Base-by-base conservation (phyloP, 495 filamentous ascomycete species). In the Zalerion maritima region DNA sequence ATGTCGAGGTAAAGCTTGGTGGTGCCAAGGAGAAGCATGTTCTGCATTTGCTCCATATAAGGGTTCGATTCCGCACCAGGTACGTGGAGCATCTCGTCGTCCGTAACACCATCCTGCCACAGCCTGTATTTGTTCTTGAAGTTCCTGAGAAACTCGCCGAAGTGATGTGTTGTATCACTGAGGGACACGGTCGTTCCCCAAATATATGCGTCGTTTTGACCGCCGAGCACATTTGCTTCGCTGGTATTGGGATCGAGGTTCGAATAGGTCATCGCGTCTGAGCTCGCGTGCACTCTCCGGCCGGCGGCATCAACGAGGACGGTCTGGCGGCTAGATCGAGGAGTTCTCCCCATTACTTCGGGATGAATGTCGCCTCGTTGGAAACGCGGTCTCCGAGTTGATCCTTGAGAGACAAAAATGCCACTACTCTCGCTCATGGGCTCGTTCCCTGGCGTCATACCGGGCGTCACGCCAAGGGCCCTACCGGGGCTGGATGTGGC, bases 181-280 rank as follows among this genome's bases (percentile, higher is more conserved):
- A 96, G 75, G 1, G 87, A 91, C 33, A 99, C 79, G 27, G 93
- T 96, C 26, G 89, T 96, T 46, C 91, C 89, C 91, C 91, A 99
- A 34, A 99, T 86, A 21, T 92, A 73, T 34, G 79, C 68, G 26
- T 76, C 77, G 21, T 75, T 80, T 35, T 62, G 67, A 6, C 85
- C 84, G 24, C 81, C 83, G 29, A 94, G 73, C 2, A 70, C 77
- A 45, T 94, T 78, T 0, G 84, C 85, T 47, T 99, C 89, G 1
- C 85, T 92, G 7, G 91, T 96, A 31, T 72, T 73, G 2, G 82
- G 83, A 42, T 93, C 75, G 34, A 81, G 50, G 46, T 91, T 89
- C 0, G 82, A 81, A 50, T 91, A 94, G 0, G 86, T 85, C 15
- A 67, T 63, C 3, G 82, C 77, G 50, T 92, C 83, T 1, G 83